phyloP scores from a whole-genome alignment of 371 early-diverging fungal species.

The Rhizopus arrhizus region DNA sequence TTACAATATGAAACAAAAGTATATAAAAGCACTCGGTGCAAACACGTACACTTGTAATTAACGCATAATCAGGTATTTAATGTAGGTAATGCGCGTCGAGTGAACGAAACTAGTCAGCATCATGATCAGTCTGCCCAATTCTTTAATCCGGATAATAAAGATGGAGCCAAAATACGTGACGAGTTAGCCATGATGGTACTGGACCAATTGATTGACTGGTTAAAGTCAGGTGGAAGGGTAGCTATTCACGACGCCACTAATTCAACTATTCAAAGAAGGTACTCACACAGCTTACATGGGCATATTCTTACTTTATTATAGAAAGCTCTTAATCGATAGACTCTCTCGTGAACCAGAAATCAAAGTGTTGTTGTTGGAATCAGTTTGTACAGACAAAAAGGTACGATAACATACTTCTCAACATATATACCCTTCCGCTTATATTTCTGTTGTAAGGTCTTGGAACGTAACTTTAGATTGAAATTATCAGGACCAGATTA shows the following conservation, averaged over 20 bases:
- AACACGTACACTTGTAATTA: no score
- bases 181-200: slow-evolving; percentile 76
- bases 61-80: slow-evolving; percentile 66
- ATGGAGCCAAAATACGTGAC: slow-evolving; percentile 71
- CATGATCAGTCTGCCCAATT: slow-evolving; percentile 62
- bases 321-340: slow-evolving; percentile 65
- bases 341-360: slow-evolving; percentile 58
- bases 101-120: slow-evolving; percentile 43
- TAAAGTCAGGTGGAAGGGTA: slow-evolving; percentile 69
- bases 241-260: slow-evolving; percentile 93
- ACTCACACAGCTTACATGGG: background rate
- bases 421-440: background rate
- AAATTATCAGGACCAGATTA: slow-evolving; percentile 87
- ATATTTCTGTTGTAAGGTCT: slow-evolving; percentile 37
- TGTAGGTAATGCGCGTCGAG: slow-evolving; percentile 84
- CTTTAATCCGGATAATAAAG: slow-evolving; percentile 79
- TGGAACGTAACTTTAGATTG: slow-evolving; percentile 78
- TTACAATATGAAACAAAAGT: slow-evolving; percentile 69
- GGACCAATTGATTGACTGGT: slow-evolving; percentile 81
- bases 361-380: slow-evolving; percentile 65
- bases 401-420: slow-evolving; percentile 19
- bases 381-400: slow-evolving; percentile 73
- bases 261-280: slow-evolving; percentile 76
- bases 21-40: slow-evolving; percentile 2
- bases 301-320: slow-evolving; percentile 10